Evolutionary conservation across 441 rosid genomes (phyloP).

Genomic region (Flueggea neowawraea): DNA sequence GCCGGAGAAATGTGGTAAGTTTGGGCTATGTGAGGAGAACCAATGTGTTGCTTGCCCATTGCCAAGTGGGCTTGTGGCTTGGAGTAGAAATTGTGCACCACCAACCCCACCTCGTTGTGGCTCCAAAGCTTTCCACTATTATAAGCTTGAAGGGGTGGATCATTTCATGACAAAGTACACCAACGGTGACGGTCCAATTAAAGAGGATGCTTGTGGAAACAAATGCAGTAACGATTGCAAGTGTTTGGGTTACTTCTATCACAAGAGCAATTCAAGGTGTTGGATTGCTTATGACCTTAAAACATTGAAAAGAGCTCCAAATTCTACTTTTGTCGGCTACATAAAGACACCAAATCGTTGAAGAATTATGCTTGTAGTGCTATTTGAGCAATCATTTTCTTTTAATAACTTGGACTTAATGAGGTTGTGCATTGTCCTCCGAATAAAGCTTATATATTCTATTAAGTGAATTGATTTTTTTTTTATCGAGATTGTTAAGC

Average conservation of each 20-base stretch:
- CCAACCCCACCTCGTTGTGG: slow-evolving; percentile 11
- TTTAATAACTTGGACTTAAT: no score
- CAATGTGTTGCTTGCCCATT: slow-evolving; percentile 68
- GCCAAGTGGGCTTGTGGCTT: slow-evolving; percentile 40
- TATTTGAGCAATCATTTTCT: no score
- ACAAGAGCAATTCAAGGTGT: slow-evolving; percentile 33
- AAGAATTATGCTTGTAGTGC: no score
- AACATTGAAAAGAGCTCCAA: slow-evolving; percentile 31
- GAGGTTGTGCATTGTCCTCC: no score
- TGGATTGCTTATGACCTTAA: slow-evolving; percentile 64
- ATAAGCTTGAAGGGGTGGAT: slow-evolving; percentile 55
- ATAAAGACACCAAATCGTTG: not conserved
- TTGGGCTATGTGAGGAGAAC: slow-evolving; percentile 50
- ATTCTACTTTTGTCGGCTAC: slow-evolving; percentile 2
- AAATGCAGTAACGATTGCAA: slow-evolving; percentile 58
- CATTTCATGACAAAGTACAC: slow-evolving; percentile 54
- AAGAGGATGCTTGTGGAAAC: slow-evolving; percentile 35
- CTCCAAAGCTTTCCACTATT: slow-evolving; percentile 29
- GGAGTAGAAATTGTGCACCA: slow-evolving; percentile 42
- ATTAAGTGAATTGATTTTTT: no score
- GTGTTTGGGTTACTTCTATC: slow-evolving; percentile 65
- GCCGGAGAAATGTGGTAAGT: slow-evolving; percentile 45
- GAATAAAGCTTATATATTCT: no score
- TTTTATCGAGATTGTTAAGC: no score
- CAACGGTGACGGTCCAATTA: slow-evolving; percentile 29